These are phyloP conservation scores for Prasinococcaceae sp. DNA, from an alignment of 139 green algal species.

Conservation along the genomic window DNA sequence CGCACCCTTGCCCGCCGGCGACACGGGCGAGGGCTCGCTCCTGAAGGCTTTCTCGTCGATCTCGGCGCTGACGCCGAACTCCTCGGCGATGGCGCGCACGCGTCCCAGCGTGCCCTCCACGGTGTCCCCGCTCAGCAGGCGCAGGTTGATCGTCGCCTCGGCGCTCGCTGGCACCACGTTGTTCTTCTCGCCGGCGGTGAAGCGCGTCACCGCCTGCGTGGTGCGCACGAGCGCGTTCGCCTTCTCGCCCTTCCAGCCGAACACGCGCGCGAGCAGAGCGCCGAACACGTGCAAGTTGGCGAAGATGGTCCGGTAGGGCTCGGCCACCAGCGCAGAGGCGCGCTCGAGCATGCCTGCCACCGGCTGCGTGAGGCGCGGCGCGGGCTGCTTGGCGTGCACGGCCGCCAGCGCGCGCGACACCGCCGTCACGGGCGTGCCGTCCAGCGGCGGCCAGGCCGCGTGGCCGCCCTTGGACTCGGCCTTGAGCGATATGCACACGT, in stretches of 20 bases:
- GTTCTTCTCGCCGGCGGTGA: neutral
- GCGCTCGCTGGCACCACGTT: neutral
- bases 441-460: neutral
- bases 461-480: neutral
- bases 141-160: neutral
- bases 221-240: neutral
- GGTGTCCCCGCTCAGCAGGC: neutral
- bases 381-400: neutral
- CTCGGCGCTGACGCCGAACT: neutral
- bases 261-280: neutral
- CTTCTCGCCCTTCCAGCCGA: neutral
- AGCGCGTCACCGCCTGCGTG: neutral
- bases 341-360: neutral
- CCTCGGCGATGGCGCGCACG: neutral
- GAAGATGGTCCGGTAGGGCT: neutral
- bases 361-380: neutral
- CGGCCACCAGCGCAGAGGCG: neutral
- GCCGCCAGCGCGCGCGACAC: neutral
- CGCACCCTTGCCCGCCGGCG: too few species aligned
- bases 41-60: too few species aligned
- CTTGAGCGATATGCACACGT: neutral
- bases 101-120: neutral
- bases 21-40: too few species aligned
- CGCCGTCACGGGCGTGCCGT: neutral
- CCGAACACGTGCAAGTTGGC: neutral